Evolutionary conservation across 2,329 filamentous ascomycete species (phyloP).

Genomic region (Fusarium sp.): DNA sequence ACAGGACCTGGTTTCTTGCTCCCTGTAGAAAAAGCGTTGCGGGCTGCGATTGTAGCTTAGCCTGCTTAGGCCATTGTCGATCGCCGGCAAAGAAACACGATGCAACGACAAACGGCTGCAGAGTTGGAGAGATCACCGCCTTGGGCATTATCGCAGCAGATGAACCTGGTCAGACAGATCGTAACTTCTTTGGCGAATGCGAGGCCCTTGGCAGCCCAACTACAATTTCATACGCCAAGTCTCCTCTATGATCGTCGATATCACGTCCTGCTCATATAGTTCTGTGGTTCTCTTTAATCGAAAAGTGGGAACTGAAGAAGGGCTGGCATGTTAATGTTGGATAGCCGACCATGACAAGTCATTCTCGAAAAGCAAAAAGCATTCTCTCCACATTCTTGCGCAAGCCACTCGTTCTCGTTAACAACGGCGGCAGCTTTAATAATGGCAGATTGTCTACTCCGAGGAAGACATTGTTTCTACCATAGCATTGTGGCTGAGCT

Average conservation of each 20-base stretch:
- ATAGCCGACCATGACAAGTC: slow-evolving; percentile 8
- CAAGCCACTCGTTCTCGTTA: slow-evolving; percentile 5
- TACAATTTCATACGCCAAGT: slow-evolving; percentile 7
- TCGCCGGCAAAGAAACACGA: slow-evolving; percentile 25
- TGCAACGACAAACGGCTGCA: slow-evolving; percentile 24
- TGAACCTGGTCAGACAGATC: slow-evolving; percentile 12
- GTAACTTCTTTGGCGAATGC: slow-evolving; percentile 4
- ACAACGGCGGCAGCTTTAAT: slow-evolving; percentile 15
- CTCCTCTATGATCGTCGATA: slow-evolving; percentile 17
- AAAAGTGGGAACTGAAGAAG: not conserved
- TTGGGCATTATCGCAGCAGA: slow-evolving; percentile 18
- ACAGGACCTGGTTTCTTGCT: slow-evolving; percentile 11
- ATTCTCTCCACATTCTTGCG: slow-evolving; percentile 25
- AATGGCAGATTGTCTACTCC: slow-evolving; percentile 8
- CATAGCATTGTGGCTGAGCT: slow-evolving; percentile 13
- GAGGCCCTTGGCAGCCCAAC: slow-evolving; percentile 11
- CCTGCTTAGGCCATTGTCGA: slow-evolving; percentile 23
- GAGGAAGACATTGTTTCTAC: slow-evolving; percentile 9
- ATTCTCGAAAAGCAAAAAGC: slow-evolving; percentile 4
- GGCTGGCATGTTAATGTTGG: not conserved
- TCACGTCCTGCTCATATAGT: slow-evolving; percentile 22
- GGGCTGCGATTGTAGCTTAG: slow-evolving; percentile 20
- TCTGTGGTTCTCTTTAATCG: slow-evolving; percentile 3
- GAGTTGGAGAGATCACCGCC: slow-evolving; percentile 28
- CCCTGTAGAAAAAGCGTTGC: slow-evolving; percentile 20